Evolutionary conservation across 495 filamentous ascomycete genomes (phyloP), one percentile per base, ranked within the genome.

Genomic region (Xylaria venustula): DNA sequence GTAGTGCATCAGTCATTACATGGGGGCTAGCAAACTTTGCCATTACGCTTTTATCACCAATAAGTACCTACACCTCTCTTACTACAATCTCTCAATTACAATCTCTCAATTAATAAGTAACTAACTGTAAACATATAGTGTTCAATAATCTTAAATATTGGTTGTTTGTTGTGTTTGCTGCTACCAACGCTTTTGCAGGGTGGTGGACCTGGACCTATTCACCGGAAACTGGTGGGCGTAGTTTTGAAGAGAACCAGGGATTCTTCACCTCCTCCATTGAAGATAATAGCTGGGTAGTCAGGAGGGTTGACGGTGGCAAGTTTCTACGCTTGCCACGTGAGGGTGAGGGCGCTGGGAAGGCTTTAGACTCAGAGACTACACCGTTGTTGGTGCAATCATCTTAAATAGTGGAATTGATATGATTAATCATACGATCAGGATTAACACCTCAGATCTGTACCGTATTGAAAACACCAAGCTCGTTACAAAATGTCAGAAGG

Each of bases 21-120:
- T 86, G 83, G 83, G 83, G 83, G 3, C 42, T 85, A 23, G 79
- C 81, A 20, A 86, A 86, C 61, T 85, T 84, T 61, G 69, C 74
- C 8, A 74, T 85, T 54, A 86, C 83, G 0, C 69, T 85, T 2
- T 57, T 84, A 3, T 83, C 83, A 1, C 83, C 83, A 2, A 78
- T 84, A 52, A 73, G 50, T 53, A 53, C 17, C 22, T 26, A 9
- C 19, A 15, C 26, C n/a, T 28, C n/a, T 20, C 14, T 0, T 53
- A 17, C 19, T n/a, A 6, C 1, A 3, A 19, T 11, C 30, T 34
- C 30, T 34, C 30, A 34, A 34, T 34, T 34, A 34, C 11, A 34
- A 34, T 34, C 17, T 17, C 8, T 47, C 14, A 20, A 9, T 30
- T 17, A 48, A n/a, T 23, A 11, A 40, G 17, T 7, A 22, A 20